These are phyloP conservation scores for Aureobasidium subglaciale DNA, from an alignment of 2,329 filamentous ascomycete genomes.

Conservation along the genomic window DNA sequence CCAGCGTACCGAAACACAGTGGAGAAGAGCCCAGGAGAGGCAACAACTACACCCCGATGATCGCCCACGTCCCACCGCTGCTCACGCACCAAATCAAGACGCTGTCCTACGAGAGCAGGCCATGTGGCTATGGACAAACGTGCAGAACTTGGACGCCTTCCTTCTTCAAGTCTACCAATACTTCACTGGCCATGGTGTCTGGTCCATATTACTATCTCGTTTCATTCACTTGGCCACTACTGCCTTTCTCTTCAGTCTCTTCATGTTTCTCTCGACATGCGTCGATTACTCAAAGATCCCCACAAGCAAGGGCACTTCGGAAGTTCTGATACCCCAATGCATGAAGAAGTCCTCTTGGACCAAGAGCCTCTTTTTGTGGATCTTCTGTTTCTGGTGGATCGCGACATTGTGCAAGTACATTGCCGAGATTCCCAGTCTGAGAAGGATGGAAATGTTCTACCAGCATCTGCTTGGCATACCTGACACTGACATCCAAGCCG, in stretches of 20 bases:
- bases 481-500: slow-evolving; percentile 81
- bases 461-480: slow-evolving; percentile 74
- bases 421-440: slow-evolving; percentile 64
- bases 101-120: slow-evolving; percentile 64
- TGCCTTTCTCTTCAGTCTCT: slow-evolving; percentile 72
- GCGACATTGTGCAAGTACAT: slow-evolving; percentile 70
- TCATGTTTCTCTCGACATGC: slow-evolving; percentile 79
- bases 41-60: slow-evolving; percentile 34
- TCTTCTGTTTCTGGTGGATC: slow-evolving; percentile 79
- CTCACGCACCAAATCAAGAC: slow-evolving; percentile 9
- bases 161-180: slow-evolving; percentile 81
- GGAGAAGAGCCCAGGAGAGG: slow-evolving; percentile 42
- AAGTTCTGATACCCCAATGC: slow-evolving; percentile 66
- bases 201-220: slow-evolving; percentile 71
- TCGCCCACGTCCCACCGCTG: slow-evolving; percentile 13
- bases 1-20: slow-evolving; percentile 36
- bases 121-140: slow-evolving; percentile 89
- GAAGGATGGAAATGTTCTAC: slow-evolving; percentile 80
- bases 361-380: slow-evolving; percentile 73
- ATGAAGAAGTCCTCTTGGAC: slow-evolving; percentile 64
- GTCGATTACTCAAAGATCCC: slow-evolving; percentile 70
- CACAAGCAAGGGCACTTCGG: slow-evolving; percentile 54
- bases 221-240: slow-evolving; percentile 69
- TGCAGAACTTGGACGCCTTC: slow-evolving; percentile 81
- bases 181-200: slow-evolving; percentile 74